A percentile compares a stretch with the other conserved stretches of the same genome.
phyloP scores from a whole-genome alignment of 345 rosid species.

The Turritis glabra region DNA sequence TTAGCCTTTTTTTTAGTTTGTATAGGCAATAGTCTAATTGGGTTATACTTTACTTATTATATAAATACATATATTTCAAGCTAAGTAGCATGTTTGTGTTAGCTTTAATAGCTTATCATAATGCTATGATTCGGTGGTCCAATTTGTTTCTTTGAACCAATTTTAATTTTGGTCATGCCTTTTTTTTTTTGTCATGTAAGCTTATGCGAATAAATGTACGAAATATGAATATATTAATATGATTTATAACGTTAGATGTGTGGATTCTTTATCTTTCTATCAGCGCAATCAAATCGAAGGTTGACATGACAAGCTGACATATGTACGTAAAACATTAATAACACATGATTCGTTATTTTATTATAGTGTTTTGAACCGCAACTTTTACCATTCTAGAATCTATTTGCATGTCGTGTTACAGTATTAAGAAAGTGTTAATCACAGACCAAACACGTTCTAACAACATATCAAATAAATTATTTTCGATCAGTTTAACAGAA shows the following conservation, averaged over 20 bases:
- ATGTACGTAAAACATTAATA: conserved; percentile 9
- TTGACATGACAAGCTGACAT: conserved; percentile 19
- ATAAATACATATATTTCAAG: conserved; percentile 13
- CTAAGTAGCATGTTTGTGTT: conserved; percentile 29
- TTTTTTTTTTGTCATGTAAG: neutral
- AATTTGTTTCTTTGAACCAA: conserved; percentile 25
- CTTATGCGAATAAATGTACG: neutral
- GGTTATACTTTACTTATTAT: conserved; percentile 22
- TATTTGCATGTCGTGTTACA: conserved; percentile 12
- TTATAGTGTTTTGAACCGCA: neutral
- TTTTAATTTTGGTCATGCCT: conserved; percentile 5
- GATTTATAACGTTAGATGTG: conserved; percentile 15
- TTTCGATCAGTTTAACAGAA: neutral
- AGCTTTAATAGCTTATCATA: conserved; percentile 40
- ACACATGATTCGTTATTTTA: neutral
- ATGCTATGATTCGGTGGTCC: conserved; percentile 41
- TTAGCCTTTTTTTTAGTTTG: conserved; percentile 28
- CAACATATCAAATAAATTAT: neutral
- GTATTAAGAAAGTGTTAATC: neutral
- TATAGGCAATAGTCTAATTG: conserved; percentile 15
- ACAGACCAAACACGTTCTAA: neutral
- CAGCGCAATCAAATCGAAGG: conserved; percentile 20
- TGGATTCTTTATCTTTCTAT: conserved; percentile 25
- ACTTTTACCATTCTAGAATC: conserved; percentile 3
- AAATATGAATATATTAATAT: neutral